Percentiles rank a stretch among this genome's conserved stretches.
These are phyloP conservation scores for Vitis hybrid DNA, from an alignment of 177 flowering plant genomes.

Conservation along the genomic window DNA sequence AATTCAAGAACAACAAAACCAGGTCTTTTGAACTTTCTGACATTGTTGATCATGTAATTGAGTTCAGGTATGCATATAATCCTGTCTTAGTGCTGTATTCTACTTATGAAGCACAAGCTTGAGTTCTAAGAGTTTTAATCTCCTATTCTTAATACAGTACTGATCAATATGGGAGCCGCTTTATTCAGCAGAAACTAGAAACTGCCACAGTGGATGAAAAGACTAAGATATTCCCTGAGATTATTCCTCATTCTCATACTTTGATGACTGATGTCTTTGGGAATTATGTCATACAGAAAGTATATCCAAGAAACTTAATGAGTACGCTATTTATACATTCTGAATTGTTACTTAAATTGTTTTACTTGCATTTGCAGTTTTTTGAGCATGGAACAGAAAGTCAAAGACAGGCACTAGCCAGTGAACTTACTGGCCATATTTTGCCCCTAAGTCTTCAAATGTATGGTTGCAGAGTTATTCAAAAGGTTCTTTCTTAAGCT, in stretches of 20 bases:
- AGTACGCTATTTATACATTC: not conserved
- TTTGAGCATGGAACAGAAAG: conserved; percentile 85
- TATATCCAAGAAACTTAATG: conserved; percentile 17
- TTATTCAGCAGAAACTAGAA: conserved; percentile 94
- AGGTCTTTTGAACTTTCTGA: conserved; percentile 71
- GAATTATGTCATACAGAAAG: conserved; percentile 96
- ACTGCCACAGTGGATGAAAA: conserved; percentile 74
- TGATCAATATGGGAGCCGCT: conserved; percentile 95
- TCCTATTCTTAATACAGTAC: conserved; percentile 39
- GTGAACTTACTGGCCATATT: conserved; percentile 78
- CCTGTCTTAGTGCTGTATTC: conserved; percentile 9
- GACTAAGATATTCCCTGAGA: conserved; percentile 65
- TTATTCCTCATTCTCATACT: conserved; percentile 69
- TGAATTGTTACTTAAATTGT: not conserved
- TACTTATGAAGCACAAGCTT: not conserved
- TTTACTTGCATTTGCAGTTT: conserved; percentile 54
- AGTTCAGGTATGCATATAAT: conserved; percentile 61
- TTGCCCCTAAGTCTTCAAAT: conserved; percentile 92
- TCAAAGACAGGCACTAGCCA: conserved; percentile 75
- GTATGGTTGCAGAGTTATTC: conserved; percentile 97
- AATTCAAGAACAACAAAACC: conserved; percentile 74
- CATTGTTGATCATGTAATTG: conserved; percentile 66
- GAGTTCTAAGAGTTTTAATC: conserved; percentile 4
- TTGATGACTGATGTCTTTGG: conserved; percentile 98
- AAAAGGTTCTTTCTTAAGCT: conserved; percentile 59